Conservation (phyloP, 2,329 filamentous ascomycete genomes). For the Colletotrichum gigasporum region DNA sequence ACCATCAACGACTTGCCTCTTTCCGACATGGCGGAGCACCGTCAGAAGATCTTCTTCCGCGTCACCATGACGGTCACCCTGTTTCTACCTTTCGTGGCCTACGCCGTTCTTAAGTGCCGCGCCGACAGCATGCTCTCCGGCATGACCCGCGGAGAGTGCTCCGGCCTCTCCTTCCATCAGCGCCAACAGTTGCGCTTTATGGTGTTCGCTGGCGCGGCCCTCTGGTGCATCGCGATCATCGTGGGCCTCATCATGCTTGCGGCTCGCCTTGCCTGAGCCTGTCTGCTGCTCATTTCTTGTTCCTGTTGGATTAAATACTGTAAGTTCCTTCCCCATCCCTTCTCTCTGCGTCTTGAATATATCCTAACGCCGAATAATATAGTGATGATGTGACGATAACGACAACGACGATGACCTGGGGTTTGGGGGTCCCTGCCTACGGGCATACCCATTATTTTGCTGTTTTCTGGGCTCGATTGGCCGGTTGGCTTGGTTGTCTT, state of each 20-base stretch:
- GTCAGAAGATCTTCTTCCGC: slow-evolving; percentile 12
- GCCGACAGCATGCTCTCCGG: background rate
- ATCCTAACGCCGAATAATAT: background rate
- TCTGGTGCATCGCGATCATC: slow-evolving; percentile 12
- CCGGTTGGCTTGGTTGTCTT: background rate
- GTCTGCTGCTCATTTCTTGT: background rate
- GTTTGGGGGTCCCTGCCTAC: slow-evolving; percentile 19
- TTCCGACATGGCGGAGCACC: slow-evolving; percentile 5
- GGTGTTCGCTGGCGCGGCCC: slow-evolving; percentile 12
- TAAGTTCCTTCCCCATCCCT: background rate
- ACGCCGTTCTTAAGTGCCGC: background rate
- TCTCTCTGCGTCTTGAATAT: too few relatives aligned
- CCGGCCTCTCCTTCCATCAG: slow-evolving; percentile 21
- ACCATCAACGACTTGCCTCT: slow-evolving; percentile 1
- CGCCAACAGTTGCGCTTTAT: slow-evolving; percentile 22
- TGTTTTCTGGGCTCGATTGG: background rate
- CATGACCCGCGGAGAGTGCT: slow-evolving; percentile 25
- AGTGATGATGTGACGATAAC: background rate
- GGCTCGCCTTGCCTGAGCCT: background rate
- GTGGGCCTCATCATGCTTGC: slow-evolving; percentile 5
- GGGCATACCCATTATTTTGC: slow-evolving; percentile 4
- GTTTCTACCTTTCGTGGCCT: slow-evolving; percentile 14
- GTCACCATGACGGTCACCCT: slow-evolving; percentile 3
- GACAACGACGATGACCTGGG: background rate
- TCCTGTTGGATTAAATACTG: slow-evolving; percentile 12